Evolutionary conservation across 2,329 filamentous ascomycete genomes (phyloP), one percentile per base, ranked within the genome.

Genomic region (Talaromyces sp.): DNA sequence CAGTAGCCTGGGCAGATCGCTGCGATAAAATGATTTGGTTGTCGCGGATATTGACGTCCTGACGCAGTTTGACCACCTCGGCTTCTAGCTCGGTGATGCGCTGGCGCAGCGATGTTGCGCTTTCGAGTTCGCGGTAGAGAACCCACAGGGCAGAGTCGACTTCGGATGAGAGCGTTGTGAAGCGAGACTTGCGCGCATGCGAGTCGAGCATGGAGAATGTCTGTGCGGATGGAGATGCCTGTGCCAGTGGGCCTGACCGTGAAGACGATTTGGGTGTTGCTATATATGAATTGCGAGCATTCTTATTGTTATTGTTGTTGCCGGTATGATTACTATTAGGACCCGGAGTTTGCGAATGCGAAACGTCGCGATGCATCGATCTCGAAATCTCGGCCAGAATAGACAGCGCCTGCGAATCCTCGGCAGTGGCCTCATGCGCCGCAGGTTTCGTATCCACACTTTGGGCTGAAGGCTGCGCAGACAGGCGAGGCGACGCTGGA

Each of bases 91-190:
- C 61, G 17, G 32, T 59, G 4, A 63, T 63, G 17, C 53, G 55
- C 56, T 63, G 61, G 21, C 61, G 58, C n/a, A 63, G 55, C 4
- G 58, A 63, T 43, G 55, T 63, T 6, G 60, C 59, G 46, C 61
- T 63, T 26, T 63, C 61, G 2, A 63, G 14, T 35, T 63, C 61
- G 27, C 61, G 61, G 38, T 61, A 63, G 14, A 63, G 59, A 0
- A 63, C 61, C 51, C 61, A 63, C 9, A 63, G 59, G 11, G 61
- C 61, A 4, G 61, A 63, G 27, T 63, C 61, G 26, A 63, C 58
- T 61, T 63, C 61, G 21, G 53, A 51, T 1, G 61, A 63, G 10
- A 63, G 56, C 21, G 61, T 63, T 13, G 61, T 55, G 32, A 63
- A 63, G 49, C 50, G 60, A 24, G 61, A 63, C 49, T 61, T 63